phyloP scores from a whole-genome alignment of 345 rosid species.

The Salix viminalis region DNA sequence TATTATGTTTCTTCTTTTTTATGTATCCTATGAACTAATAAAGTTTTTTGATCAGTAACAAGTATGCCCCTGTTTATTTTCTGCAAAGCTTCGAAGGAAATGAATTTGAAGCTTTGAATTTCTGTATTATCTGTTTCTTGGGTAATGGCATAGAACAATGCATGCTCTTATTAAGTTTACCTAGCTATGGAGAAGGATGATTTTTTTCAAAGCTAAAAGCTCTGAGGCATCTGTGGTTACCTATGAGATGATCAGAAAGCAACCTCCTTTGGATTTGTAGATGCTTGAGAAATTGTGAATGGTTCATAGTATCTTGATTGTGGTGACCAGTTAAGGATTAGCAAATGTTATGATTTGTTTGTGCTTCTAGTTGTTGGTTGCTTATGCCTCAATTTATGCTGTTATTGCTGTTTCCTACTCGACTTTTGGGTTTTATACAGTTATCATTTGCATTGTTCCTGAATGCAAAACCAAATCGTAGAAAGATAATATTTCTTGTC shows the following conservation, averaged over 20 bases:
- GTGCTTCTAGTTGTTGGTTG: background rate
- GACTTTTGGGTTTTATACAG: background rate
- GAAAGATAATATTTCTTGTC: background rate
- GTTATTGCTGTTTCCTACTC: background rate
- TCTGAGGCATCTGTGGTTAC: background rate
- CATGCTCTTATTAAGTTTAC: background rate
- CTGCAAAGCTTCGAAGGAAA: background rate
- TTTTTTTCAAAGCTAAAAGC: background rate
- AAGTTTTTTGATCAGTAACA: background rate
- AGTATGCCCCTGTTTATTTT: background rate
- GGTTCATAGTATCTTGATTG: background rate
- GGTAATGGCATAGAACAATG: background rate
- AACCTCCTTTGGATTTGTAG: background rate
- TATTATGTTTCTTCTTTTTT: background rate
- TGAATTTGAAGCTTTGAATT: background rate
- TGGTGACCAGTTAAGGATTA: background rate
- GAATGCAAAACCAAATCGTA: background rate
- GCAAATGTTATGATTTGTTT: background rate
- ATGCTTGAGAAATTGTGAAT: background rate
- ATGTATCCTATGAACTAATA: background rate
- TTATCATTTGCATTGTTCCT: background rate
- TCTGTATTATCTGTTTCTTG: background rate
- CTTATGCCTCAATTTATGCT: background rate
- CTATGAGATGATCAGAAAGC: background rate
- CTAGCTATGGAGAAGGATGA: background rate